These are phyloP conservation scores for Chlorella sp. DNA, from an alignment of 139 green algal genomes.

Conservation along the genomic window DNA sequence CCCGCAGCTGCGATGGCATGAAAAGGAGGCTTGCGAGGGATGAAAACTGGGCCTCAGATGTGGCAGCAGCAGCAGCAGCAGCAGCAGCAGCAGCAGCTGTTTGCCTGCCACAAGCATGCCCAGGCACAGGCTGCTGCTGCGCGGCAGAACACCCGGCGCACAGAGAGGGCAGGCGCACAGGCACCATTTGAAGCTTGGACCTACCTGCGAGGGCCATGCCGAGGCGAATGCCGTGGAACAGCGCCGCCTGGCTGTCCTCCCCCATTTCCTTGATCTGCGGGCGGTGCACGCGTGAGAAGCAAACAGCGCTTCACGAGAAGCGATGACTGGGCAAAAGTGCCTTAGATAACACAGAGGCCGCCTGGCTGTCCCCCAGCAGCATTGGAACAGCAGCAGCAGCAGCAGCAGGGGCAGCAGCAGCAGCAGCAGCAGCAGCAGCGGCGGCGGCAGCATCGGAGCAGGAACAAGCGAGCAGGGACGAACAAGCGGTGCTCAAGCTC, in stretches of 20 bases:
- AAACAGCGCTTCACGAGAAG: neutral
- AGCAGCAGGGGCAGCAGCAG: too few species aligned
- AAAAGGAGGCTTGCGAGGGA: neutral
- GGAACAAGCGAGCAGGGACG: too few species aligned
- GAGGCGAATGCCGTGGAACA: conserved; percentile 16
- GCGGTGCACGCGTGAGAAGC: neutral
- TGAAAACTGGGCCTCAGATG: neutral
- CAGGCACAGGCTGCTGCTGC: too few species aligned
- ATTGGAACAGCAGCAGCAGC: neutral
- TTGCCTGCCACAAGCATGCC: too few species aligned
- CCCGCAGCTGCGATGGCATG: neutral
- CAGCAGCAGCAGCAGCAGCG: too few species aligned
- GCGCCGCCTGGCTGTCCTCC: conserved; percentile 11
- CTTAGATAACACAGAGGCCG: neutral
- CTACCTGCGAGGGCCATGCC: conserved; percentile 19
- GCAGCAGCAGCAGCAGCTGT: too few species aligned
- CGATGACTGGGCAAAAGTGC: neutral
- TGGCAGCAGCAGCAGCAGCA: too few species aligned
- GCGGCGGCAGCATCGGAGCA: too few species aligned
- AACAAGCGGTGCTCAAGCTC: too few species aligned
- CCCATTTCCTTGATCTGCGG: neutral
- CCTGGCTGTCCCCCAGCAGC: neutral
- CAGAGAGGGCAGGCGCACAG: too few species aligned
- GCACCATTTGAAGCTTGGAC: too few species aligned
- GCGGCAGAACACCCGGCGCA: neutral